These are phyloP conservation scores for Chaetomium tenue DNA, from an alignment of 495 filamentous ascomycete species.

Conservation along the genomic window DNA sequence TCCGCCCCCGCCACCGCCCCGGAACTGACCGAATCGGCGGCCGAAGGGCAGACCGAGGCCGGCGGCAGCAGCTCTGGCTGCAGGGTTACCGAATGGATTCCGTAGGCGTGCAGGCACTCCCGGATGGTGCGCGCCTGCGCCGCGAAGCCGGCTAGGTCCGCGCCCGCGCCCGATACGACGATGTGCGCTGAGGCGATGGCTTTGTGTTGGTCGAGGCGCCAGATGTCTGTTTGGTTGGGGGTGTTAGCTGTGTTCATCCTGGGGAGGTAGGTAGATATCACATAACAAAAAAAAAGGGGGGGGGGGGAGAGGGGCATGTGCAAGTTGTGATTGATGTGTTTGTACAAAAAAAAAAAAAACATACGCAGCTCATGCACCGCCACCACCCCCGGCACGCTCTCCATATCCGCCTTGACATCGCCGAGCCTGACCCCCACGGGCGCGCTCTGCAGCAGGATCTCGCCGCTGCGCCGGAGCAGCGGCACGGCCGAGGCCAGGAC, in stretches of 20 bases:
- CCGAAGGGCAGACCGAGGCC: background rate
- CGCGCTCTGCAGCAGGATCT: constrained; percentile 84
- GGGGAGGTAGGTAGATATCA: background rate
- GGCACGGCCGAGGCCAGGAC: constrained; percentile 85
- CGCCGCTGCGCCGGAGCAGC: constrained; percentile 81
- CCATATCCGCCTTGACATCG: constrained; percentile 86
- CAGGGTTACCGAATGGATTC: constrained; percentile 87
- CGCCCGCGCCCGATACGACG: constrained; percentile 60
- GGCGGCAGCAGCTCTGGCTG: constrained; percentile 65
- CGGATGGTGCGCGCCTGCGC: constrained; percentile 68
- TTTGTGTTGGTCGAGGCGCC: constrained; percentile 90
- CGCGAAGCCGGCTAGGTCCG: constrained; percentile 68
- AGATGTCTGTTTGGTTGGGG: constrained; percentile 56
- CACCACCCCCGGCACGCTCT: constrained; percentile 71
- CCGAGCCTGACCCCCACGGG: constrained; percentile 73
- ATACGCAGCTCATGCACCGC: constrained; percentile 77
- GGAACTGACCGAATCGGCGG: background rate
- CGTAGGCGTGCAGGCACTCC: constrained; percentile 85
- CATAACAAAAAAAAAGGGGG: no score
- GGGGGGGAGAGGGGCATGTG: no score
- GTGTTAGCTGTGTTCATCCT: background rate
- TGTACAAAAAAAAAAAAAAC: no score
- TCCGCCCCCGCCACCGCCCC: background rate
- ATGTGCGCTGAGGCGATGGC: constrained; percentile 83
- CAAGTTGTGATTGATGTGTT: no score